Evolutionary conservation across 192 early-diverging fungal species (phyloP), one percentile per base, ranked within the genome.

Genomic region (Glomus cerebriforme): DNA sequence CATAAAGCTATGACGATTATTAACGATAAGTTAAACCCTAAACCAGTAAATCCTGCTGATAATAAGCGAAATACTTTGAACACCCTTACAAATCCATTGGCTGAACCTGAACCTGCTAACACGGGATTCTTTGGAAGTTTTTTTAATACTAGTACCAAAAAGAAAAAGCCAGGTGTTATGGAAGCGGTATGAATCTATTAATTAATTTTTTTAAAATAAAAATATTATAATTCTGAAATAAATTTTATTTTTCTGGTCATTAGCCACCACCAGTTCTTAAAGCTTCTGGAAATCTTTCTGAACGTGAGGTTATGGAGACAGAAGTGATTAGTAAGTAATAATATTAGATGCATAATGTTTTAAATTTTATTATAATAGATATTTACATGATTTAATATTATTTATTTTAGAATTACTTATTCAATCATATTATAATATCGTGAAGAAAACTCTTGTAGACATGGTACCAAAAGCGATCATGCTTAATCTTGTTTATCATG

Each of bases 381-480:
- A 1, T 77, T 66, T 29, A 54, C 13, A 32, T 67, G 32, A 62
- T 43, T 75, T 68, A 67, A 60, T 66, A 63, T 79, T 34, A 69
- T 13, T 45, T 60, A 22, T 29, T 75, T 15, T 80, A 94, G 93
- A 99, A 86, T 86, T 99, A 66, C 77, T 78, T 68, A 95, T 99
- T 74, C 90, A 95, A 78, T 99, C 97, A 24, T 99, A 99, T 89
- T 99, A 92, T 83, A 95, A 96, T 83, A 99, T 99, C 87, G 97
- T 99, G 72, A 99, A 99, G 87, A 94, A 97, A 76, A 98, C 97
- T 6, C 90, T 95, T 63, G 91, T 96, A 68, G 98, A 99, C 83
- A 92, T 98, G 88, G 94, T 99, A 0, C 98, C 98, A 66, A 99
- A 99, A 84, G 94, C 97, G 6, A 92, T 99, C 73, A 99, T 99